phyloP scores from a whole-genome alignment of 306 rosid species.

The Vigna angularis region DNA sequence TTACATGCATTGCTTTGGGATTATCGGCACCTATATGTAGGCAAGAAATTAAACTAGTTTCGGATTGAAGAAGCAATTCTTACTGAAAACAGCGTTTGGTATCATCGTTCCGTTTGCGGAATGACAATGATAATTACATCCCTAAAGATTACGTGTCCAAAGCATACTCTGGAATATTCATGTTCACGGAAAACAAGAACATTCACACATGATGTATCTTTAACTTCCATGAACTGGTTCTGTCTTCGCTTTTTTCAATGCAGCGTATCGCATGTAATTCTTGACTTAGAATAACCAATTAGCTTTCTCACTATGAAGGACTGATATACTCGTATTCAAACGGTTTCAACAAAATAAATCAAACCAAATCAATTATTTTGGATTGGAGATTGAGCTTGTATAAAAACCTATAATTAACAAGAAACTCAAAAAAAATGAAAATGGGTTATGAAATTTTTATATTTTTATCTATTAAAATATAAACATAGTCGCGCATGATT shows the following conservation, averaged over 20 bases:
- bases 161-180: conserved; percentile 11
- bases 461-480: too few relatives aligned
- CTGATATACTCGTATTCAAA: not conserved
- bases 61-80: not conserved
- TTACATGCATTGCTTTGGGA: not conserved
- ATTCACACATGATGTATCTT: not conserved
- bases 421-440: not conserved
- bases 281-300: not conserved
- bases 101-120: conserved; percentile 20
- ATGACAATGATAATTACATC: conserved; percentile 13
- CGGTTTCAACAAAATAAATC: not conserved
- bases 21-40: not conserved
- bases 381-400: not conserved
- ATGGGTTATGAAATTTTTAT: too few relatives aligned
- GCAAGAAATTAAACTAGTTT: not conserved
- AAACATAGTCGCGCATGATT: too few relatives aligned
- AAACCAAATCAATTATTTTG: not conserved
- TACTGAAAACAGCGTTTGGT: not conserved
- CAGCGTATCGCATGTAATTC: not conserved
- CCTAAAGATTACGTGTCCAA: conserved; percentile 24
- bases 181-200: not conserved
- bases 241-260: not conserved
- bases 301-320: not conserved
- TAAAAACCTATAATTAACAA: too few relatives aligned
- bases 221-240: not conserved